Evolutionary conservation across 495 filamentous ascomycete species (phyloP).

Genomic region (Symbiotaphrina buchneri): DNA sequence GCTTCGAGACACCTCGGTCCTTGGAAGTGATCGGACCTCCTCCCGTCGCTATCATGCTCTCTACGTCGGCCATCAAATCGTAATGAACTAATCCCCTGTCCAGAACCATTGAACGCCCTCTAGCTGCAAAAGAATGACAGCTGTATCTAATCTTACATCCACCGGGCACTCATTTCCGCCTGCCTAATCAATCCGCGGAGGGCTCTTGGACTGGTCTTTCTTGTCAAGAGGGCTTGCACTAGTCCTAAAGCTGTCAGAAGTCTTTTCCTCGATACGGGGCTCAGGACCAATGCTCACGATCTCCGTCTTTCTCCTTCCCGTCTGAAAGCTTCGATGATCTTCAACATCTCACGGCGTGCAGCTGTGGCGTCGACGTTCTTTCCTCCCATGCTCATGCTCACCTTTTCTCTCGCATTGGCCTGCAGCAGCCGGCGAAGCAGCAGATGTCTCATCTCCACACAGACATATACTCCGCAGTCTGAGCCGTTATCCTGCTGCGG

Average conservation of each 20-base stretch:
- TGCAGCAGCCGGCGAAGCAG: slow-evolving; percentile 62
- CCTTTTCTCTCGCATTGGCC: slow-evolving; percentile 52
- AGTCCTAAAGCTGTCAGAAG: too few relatives aligned
- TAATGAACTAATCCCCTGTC: too few relatives aligned
- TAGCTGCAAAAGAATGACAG: too few relatives aligned
- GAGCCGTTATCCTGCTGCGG: slow-evolving; percentile 83
- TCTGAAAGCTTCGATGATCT: slow-evolving; percentile 57
- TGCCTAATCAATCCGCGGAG: slow-evolving; percentile 5
- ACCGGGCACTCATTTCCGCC: too few relatives aligned
- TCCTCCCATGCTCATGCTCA: slow-evolving; percentile 80
- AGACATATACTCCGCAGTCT: slow-evolving; percentile 94
- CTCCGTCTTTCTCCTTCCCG: slow-evolving; percentile 65
- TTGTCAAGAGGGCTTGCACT: too few relatives aligned
- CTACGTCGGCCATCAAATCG: too few relatives aligned
- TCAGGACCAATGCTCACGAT: slow-evolving; percentile 30
- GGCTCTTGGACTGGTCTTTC: slow-evolving; percentile 1
- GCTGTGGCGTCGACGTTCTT: slow-evolving; percentile 53
- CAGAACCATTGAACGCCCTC: too few relatives aligned
- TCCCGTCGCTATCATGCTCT: too few relatives aligned
- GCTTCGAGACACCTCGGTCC: too few relatives aligned
- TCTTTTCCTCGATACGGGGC: neutral
- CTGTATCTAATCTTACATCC: neutral
- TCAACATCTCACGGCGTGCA: slow-evolving; percentile 70
- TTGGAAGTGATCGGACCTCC: too few relatives aligned
- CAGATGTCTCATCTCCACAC: slow-evolving; percentile 75